These are phyloP conservation scores for Fusarium scirpi DNA, from an alignment of 2,329 filamentous ascomycete genomes.

Conservation along the genomic window DNA sequence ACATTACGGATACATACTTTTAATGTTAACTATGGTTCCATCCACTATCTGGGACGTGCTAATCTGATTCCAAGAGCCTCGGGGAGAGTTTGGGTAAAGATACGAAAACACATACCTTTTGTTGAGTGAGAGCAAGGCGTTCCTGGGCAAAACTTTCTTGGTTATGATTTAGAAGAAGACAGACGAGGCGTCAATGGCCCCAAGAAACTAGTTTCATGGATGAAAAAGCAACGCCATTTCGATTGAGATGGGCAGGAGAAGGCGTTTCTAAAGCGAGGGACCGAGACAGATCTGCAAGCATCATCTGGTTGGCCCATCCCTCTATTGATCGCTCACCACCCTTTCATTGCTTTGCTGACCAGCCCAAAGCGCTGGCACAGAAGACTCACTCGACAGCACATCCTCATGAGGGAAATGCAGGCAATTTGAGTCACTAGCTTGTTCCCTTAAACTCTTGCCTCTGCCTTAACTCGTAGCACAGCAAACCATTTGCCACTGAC, in stretches of 20 bases:
- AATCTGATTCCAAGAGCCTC: not conserved
- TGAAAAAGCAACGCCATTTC: slow-evolving; percentile 14
- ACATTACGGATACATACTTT: not conserved
- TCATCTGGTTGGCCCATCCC: slow-evolving; percentile 23
- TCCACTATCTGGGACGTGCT: not conserved
- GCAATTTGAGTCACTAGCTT: slow-evolving; percentile 16
- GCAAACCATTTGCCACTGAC: slow-evolving; percentile 36
- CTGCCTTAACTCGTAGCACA: slow-evolving; percentile 6
- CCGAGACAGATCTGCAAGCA: slow-evolving; percentile 42
- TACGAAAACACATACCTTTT: not conserved
- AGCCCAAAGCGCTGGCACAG: slow-evolving; percentile 10
- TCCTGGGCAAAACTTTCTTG: slow-evolving; percentile 6
- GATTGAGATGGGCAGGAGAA: slow-evolving; percentile 24
- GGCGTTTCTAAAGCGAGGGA: slow-evolving; percentile 11
- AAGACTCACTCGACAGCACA: not conserved
- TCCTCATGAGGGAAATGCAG: slow-evolving; percentile 8
- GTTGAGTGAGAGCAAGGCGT: not conserved
- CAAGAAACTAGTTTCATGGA: not conserved
- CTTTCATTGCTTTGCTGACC: slow-evolving; percentile 18
- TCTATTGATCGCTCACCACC: slow-evolving; percentile 31
- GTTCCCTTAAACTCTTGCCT: not conserved
- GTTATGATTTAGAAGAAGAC: not conserved
- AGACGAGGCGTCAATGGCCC: slow-evolving; percentile 8
- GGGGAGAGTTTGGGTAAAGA: not conserved
- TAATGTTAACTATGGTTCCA: not conserved